Evolutionary conservation across 192 early-diverging fungal species (phyloP).

Genomic region (Phlyctochytrium arcticum): DNA sequence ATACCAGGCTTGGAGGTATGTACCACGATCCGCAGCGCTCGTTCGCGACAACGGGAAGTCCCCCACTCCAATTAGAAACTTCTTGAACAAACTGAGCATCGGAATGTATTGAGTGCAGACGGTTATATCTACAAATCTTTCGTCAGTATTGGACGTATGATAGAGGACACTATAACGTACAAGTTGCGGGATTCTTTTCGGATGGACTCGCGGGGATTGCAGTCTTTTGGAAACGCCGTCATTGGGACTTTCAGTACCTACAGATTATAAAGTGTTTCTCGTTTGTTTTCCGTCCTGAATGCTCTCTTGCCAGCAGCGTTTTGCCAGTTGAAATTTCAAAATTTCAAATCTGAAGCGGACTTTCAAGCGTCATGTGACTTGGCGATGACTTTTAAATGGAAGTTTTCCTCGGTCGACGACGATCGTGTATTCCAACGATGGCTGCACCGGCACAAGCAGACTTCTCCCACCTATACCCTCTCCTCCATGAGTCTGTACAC

Average conservation of each 20-base stretch:
- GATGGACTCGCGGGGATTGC: constrained; percentile 26
- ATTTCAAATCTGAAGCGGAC: too few relatives aligned
- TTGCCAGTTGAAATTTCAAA: too few relatives aligned
- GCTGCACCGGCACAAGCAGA: too few relatives aligned
- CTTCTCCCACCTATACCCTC: neutral
- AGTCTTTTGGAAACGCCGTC: too few relatives aligned
- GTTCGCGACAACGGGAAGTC: constrained; percentile 68
- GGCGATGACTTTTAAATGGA: too few relatives aligned
- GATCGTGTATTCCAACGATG: too few relatives aligned
- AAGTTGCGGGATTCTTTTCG: constrained; percentile 24
- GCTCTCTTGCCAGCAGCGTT: too few relatives aligned
- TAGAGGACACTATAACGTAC: neutral
- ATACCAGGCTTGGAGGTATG: constrained; percentile 56
- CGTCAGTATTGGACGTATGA: neutral
- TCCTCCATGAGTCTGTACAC: constrained; percentile 7
- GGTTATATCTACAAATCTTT: constrained; percentile 56
- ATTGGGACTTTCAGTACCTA: too few relatives aligned
- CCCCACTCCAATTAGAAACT: constrained; percentile 49
- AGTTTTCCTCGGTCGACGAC: too few relatives aligned
- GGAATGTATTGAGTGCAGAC: constrained; percentile 70
- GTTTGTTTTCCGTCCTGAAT: too few relatives aligned
- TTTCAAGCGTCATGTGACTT: too few relatives aligned
- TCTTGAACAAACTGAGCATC: constrained; percentile 70
- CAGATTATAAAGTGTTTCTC: too few relatives aligned
- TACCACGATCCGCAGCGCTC: constrained; percentile 90